Evolutionary conservation across 169 alveolate species (phyloP).

Genomic region (Cryptosporidium ubiquitum): DNA sequence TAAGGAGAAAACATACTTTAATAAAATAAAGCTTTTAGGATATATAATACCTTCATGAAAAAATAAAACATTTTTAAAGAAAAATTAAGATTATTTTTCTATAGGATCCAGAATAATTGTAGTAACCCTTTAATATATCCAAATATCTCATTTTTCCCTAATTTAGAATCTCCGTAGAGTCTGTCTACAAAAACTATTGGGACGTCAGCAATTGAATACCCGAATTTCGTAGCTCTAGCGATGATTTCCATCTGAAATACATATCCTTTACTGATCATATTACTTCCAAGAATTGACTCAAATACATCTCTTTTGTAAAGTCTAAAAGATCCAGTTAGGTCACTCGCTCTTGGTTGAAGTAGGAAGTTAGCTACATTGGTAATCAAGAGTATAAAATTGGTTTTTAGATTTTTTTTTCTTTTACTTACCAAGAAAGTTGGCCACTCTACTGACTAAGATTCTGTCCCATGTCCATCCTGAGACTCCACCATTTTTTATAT

Average conservation of each 20-base stretch:
- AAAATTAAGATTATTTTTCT: conserved; percentile 11
- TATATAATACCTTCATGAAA: conserved; percentile 29
- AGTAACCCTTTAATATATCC: conserved; percentile 91
- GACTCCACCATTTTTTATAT: conserved; percentile 94
- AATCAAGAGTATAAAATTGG: neutral
- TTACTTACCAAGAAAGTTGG: conserved; percentile 87
- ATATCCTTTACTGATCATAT: conserved; percentile 90
- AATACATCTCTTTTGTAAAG: conserved; percentile 91
- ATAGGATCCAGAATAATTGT: conserved; percentile 86
- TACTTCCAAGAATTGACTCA: conserved; percentile 82
- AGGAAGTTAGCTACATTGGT: conserved; percentile 79
- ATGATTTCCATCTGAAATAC: conserved; percentile 97
- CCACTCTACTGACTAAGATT: conserved; percentile 92
- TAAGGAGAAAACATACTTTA: conserved; percentile 40
- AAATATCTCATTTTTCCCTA: conserved; percentile 92
- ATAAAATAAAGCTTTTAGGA: conserved; percentile 44
- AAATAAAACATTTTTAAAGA: neutral
- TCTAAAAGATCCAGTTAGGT: conserved; percentile 96
- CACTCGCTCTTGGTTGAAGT: conserved; percentile 86
- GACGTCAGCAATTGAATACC: conserved; percentile 92
- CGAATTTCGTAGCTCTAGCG: conserved; percentile 90
- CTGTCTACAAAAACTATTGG: conserved; percentile 97
- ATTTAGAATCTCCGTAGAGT: conserved; percentile 94
- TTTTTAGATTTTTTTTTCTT: neutral
- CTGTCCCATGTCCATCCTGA: conserved; percentile 95